A percentile compares a stretch with the other conserved stretches of the same genome.
phyloP scores from a whole-genome alignment of 2,329 filamentous ascomycete genomes.

The Pyrenochaeta sp. region DNA sequence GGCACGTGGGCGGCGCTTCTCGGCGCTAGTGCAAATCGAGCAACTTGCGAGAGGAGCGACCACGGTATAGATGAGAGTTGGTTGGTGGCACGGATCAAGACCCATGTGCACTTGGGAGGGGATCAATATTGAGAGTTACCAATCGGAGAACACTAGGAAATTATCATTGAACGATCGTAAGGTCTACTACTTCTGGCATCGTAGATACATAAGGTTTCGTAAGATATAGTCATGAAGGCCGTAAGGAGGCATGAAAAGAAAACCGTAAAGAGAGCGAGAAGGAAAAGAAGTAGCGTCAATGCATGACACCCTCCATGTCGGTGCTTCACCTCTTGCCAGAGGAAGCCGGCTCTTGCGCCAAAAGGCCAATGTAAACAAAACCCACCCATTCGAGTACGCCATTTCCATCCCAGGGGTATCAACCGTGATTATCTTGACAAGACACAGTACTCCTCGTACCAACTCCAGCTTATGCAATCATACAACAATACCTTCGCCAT shows the following conservation, averaged over 20 bases:
- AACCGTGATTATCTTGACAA: conserved; percentile 22
- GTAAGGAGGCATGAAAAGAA: conserved; percentile 15
- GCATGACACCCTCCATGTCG: conserved; percentile 7
- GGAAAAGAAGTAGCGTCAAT: conserved; percentile 6
- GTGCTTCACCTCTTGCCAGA: conserved; percentile 24
- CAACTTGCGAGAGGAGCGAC: background rate
- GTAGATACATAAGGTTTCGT: conserved; percentile 26
- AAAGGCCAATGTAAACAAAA: conserved; percentile 7
- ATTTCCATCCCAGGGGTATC: conserved; percentile 17
- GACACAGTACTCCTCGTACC: conserved; percentile 14
- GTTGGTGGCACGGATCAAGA: background rate
- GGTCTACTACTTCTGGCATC: conserved; percentile 25
- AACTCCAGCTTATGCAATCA: background rate
- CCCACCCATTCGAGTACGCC: conserved; percentile 7
- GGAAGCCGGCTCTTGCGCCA: conserved; percentile 34
- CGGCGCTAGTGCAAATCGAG: conserved; percentile 1
- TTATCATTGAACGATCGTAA: conserved; percentile 34
- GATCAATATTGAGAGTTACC: background rate
- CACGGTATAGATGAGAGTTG: background rate
- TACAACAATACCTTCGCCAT: conserved; percentile 1
- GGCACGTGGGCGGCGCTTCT: conserved; percentile 20
- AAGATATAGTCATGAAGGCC: conserved; percentile 24
- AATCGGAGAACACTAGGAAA: conserved; percentile 9
- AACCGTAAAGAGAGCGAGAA: background rate
- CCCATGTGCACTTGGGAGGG: background rate